phyloP scores from a whole-genome alignment of 441 rosid species.

The Pelargonium citronellum region DNA sequence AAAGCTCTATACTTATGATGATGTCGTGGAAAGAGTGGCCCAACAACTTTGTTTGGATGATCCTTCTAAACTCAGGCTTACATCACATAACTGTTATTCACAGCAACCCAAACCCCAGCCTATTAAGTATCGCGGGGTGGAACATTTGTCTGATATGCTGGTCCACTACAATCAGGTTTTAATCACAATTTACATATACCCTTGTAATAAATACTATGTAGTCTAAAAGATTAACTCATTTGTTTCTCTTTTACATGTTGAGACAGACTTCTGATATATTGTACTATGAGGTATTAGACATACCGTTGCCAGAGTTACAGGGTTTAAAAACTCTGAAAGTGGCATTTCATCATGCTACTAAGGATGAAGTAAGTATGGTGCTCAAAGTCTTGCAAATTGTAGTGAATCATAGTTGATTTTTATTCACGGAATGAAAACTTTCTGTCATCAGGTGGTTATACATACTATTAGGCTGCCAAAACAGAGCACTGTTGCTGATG shows the following conservation, averaged over 20 bases:
- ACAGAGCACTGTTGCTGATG: conserved; percentile 68
- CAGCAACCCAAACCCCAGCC: conserved; percentile 80
- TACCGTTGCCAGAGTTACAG: conserved; percentile 70
- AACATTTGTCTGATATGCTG: conserved; percentile 62
- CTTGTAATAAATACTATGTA: neutral
- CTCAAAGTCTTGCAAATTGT: conserved; percentile 12
- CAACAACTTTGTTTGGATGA: conserved; percentile 50
- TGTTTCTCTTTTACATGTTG: conserved; percentile 12
- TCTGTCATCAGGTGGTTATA: conserved; percentile 46
- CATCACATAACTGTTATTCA: conserved; percentile 70
- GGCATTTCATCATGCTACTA: conserved; percentile 67
- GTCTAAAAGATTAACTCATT: neutral
- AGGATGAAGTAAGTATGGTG: conserved; percentile 56
- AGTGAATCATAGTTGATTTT: conserved; percentile 9
- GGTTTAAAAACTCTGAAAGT: conserved; percentile 65
- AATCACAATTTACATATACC: conserved; percentile 1
- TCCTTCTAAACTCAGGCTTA: conserved; percentile 68
- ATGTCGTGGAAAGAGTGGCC: conserved; percentile 65
- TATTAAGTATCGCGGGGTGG: conserved; percentile 61
- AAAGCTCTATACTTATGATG: conserved; percentile 61
- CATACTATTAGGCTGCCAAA: conserved; percentile 66
- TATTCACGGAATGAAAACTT: conserved; percentile 15
- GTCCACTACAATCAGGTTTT: conserved; percentile 66
- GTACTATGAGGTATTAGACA: conserved; percentile 67
- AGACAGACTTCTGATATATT: conserved; percentile 59